A percentile compares a stretch with the other conserved stretches of the same genome.
These are phyloP conservation scores for Lathyrus oleraceus DNA, from an alignment of 306 rosid genomes.

Conservation along the genomic window DNA sequence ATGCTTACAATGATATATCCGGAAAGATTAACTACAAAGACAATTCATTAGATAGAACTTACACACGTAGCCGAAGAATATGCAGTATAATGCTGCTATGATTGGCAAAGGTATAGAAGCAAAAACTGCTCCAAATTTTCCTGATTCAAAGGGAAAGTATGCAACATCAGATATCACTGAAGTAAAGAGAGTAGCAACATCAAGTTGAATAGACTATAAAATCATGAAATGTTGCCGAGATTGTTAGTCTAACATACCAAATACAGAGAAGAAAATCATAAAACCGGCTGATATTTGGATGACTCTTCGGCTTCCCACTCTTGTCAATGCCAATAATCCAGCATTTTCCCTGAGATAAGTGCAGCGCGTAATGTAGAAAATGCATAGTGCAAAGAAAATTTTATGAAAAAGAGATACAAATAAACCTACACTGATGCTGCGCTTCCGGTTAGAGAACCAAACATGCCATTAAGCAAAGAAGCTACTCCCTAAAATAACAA, in stretches of 20 bases:
- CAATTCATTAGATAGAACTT: conserved; percentile 31
- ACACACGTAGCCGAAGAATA: conserved; percentile 79
- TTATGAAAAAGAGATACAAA: neutral
- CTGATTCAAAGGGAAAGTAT: conserved; percentile 26
- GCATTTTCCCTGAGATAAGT: neutral
- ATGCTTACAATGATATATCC: neutral
- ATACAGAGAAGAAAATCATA: conserved; percentile 3
- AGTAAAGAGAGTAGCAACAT: neutral
- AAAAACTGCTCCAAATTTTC: conserved; percentile 77
- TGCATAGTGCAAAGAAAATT: neutral
- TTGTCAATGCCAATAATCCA: conserved; percentile 1
- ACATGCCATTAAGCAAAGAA: conserved; percentile 5
- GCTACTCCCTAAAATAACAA: conserved; percentile 7
- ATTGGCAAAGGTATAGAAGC: conserved; percentile 81
- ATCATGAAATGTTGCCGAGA: neutral
- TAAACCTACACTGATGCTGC: conserved; percentile 1
- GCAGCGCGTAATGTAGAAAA: neutral
- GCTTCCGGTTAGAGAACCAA: neutral
- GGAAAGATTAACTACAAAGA: neutral
- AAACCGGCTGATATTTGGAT: conserved; percentile 10
- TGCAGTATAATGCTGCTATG: conserved; percentile 71
- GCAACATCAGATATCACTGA: neutral
- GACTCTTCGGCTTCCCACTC: conserved; percentile 13
- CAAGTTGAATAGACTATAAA: neutral
- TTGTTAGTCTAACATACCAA: neutral